Conservation (phyloP, 176 grass and related monocot species). For the Carex parvula region DNA sequence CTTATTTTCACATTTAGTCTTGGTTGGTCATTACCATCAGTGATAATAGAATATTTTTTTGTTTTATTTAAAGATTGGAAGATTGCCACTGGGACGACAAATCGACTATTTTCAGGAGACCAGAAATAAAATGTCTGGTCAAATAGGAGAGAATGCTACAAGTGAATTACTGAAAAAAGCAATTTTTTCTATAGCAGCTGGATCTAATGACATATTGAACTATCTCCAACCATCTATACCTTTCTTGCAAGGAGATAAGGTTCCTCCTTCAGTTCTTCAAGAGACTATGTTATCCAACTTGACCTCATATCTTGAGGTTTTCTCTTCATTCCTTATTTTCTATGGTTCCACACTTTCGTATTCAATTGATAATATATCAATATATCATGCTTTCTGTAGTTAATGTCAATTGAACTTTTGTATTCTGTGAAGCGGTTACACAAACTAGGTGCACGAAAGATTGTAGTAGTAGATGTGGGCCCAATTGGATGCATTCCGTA, state of each 20-base stretch:
- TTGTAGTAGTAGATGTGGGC: constrained; percentile 64
- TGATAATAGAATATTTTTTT: not conserved
- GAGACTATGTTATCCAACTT: constrained; percentile 68
- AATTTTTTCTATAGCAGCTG: constrained; percentile 48
- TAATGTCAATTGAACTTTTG: not conserved
- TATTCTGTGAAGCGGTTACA: constrained; percentile 45
- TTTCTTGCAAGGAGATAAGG: constrained; percentile 54
- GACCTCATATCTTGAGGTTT: constrained; percentile 69
- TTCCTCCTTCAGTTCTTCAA: constrained; percentile 46
- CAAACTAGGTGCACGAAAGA: constrained; percentile 60
- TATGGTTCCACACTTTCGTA: too few species aligned
- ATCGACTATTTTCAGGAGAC: constrained; percentile 71
- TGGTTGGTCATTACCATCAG: not conserved
- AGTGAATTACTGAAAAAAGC: constrained; percentile 46
- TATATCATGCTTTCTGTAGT: not conserved
- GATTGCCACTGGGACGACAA: constrained; percentile 61
- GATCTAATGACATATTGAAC: constrained; percentile 84
- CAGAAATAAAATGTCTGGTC: constrained; percentile 37
- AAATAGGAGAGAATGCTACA: constrained; percentile 43
- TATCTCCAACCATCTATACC: constrained; percentile 64
- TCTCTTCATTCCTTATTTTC: not conserved
- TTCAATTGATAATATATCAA: not conserved
- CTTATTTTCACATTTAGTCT: constrained; percentile 11
- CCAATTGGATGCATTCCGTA: constrained; percentile 83
- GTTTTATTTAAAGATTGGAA: constrained; percentile 44